Evolutionary conservation across 1,284 basidiomycete species (phyloP).

Genomic region (Tausonia pullulans): DNA sequence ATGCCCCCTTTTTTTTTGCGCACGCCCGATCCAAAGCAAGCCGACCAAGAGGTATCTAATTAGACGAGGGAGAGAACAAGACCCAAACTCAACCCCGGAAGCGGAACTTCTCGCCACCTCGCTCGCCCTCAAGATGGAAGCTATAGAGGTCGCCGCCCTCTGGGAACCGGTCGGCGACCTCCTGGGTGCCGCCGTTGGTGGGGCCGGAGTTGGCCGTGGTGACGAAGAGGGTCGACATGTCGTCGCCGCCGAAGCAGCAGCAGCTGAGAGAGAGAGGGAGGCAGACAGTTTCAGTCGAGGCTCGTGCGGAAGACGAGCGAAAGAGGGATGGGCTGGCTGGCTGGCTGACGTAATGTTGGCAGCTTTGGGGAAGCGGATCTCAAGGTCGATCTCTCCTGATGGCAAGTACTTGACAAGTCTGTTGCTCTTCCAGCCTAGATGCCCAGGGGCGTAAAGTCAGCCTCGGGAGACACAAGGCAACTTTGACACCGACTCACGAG

Average conservation of each 20-base stretch:
- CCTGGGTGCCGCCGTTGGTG: neutral
- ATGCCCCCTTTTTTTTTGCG: no score
- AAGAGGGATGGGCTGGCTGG: neutral
- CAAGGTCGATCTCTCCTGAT: constrained; percentile 23
- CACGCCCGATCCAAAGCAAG: no score
- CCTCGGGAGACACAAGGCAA: neutral
- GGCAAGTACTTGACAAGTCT: constrained; percentile 29
- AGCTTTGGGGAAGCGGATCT: constrained; percentile 23
- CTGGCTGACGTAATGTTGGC: constrained; percentile 23
- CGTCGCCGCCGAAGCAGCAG: constrained; percentile 26
- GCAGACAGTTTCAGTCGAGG: neutral
- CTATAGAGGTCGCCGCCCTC: constrained; percentile 14
- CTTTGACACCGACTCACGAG: constrained; percentile 26
- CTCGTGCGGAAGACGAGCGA: neutral
- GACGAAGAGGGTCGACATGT: constrained; percentile 29
- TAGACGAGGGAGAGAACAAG: no score
- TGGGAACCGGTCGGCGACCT: constrained; percentile 3
- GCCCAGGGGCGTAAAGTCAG: neutral
- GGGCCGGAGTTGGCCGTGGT: constrained; percentile 21
- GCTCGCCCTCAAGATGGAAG: neutral
- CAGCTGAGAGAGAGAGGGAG: constrained; percentile 15
- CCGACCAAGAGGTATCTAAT: no score
- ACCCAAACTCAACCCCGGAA: neutral
- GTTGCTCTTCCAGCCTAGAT: constrained; percentile 17
- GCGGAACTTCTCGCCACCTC: neutral